Evolutionary conservation across 306 rosid species (phyloP), one percentile per base, ranked within the genome.

Genomic region (Glycine soja): DNA sequence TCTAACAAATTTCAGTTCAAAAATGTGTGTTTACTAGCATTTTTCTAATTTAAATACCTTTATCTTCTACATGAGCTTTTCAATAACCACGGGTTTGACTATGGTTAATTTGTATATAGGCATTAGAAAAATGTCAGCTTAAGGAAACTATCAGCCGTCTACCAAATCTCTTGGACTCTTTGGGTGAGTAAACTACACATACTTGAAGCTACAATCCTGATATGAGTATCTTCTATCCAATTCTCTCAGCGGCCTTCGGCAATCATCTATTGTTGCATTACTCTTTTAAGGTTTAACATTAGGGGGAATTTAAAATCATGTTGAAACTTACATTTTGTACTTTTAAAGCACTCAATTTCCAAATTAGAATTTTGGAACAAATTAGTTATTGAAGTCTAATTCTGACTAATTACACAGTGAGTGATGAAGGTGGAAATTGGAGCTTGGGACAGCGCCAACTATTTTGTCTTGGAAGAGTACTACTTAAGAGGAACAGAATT

Each of bases 351-450:
- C 9, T 24, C 2, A n/a, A 10, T 66, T 52, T 53, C 4, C 12
- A 24, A 12, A 32, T 13, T 45, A 34, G 57, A 16, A 46, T 56
- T 58, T 58, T 59, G 8, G 3, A 66, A 53, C 19, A 6, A 40
- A 19, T 14, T 10, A 9, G 45, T 7, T 12, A 13, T 73, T 5
- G 8, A 74, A 50, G 38, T 68, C 63, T 75, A 43, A 75, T 43
- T 43, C 16, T 75, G 64, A 34, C 3, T 6, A 16, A 0, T 79
- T 65, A 19, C 74, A 66, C 85, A 94, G 97, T 94, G 77, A 92
- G 87, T 76, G 95, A 92, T 80, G 97, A 92, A 88, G 98, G 97
- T 18, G 98, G 88, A 59, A 94, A 94, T 53, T 94, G 97, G 95
- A 94, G 98, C 50, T 84, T 86, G 2, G 97, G 97, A 84, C 97